Base-by-base conservation (phyloP, 306 rosid genomes). In the Inga leiocalycina region DNA sequence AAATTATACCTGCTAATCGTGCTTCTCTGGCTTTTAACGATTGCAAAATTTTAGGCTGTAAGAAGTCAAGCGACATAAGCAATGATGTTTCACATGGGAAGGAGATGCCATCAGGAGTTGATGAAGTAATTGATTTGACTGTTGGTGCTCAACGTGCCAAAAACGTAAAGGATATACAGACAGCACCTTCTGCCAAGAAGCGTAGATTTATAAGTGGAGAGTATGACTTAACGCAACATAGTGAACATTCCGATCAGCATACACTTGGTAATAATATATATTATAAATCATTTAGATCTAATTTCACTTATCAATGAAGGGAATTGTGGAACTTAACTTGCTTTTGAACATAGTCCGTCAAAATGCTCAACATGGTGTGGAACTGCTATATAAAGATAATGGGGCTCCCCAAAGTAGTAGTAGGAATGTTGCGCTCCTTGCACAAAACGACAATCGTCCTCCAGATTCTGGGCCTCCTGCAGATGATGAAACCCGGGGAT, bases 1-100 rank as follows among this genome's bases (percentile, higher is more conserved):
- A 91, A 84, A 81, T 92, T 77, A 85, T 89, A 78, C 98, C 99
- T 59, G 99, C 99, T 71, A 95, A 95, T 80, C 94, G 89, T 78
- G 87, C 98, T 49, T 88, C 97, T 80, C 90, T 91, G 69, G 85
- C 91, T 81, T 87, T 88, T 57, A 88, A 71, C 80, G 85, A 83
- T 78, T 85, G 86, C 75, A 85, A 82, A 71, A 78, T 81, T 86
- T 82, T 80, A 75, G 79, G 74, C 46, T 57, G 78, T 76, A 84
- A 89, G 64, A 74, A 61, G 84, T 84, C 91, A 78, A 85, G 81
- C 54, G 85, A 81, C 78, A 65, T 35, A 12, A 10, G 83, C 72
- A 81, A 61, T 64, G 89, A 66, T 67, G 86, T 71, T 77, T 76
- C 84, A 81, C 81, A 65, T 70, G 76, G 79, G 48, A 88, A 84